Conservation (phyloP, 192 early-diverging fungal genomes). For the Coemansia sp. region DNA sequence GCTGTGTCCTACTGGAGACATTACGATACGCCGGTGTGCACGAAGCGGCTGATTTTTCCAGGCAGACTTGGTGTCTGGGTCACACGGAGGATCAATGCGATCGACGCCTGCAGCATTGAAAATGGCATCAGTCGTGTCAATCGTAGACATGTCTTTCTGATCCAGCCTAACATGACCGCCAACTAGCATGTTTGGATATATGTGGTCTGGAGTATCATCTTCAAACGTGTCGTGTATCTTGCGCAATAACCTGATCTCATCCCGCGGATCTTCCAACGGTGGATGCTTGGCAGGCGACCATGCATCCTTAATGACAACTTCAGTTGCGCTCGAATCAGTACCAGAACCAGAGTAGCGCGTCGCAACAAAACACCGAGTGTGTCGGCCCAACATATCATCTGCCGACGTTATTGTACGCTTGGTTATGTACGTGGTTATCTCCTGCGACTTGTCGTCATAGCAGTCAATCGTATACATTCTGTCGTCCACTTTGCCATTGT, state of each 20-base stretch:
- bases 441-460: not conserved
- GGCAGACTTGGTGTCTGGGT: not conserved
- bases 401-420: not conserved
- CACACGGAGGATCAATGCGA: not conserved
- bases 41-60: not conserved
- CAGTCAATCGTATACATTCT: not conserved
- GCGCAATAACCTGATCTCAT: not conserved
- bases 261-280: not conserved
- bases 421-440: not conserved
- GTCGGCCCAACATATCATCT: slow-evolving; percentile 11
- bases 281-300: slow-evolving; percentile 5
- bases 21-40: slow-evolving; percentile 10
- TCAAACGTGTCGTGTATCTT: slow-evolving; percentile 3
- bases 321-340: too few relatives aligned
- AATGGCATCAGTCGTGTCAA: slow-evolving; percentile 1
- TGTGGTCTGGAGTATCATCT: not conserved
- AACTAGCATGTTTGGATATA: slow-evolving; percentile 1
- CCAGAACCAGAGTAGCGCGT: too few relatives aligned
- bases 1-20: slow-evolving; percentile 13
- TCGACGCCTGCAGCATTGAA: not conserved
- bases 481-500: too few relatives aligned
- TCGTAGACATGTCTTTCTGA: not conserved
- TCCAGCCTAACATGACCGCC: slow-evolving; percentile 11
- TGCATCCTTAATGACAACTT: slow-evolving; percentile 19
- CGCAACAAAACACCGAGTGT: slow-evolving; percentile 1